Evolutionary conservation across 495 filamentous ascomycete species (phyloP).

Genomic region (Daldinia grandis): DNA sequence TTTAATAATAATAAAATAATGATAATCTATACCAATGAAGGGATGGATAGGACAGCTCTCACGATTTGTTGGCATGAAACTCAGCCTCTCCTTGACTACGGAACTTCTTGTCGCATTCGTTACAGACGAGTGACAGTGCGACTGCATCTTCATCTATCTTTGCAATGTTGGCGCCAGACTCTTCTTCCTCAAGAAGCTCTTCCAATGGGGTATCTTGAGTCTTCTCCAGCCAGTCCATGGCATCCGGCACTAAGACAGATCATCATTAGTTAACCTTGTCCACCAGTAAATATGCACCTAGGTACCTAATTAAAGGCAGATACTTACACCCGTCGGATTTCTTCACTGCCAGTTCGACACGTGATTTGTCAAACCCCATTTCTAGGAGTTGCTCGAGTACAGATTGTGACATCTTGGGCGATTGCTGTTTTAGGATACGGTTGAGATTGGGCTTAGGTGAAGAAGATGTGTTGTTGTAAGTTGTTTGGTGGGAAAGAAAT

Average conservation of each 20-base stretch:
- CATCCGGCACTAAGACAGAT: constrained; percentile 74
- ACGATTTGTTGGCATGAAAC: constrained; percentile 90
- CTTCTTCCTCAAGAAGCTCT: constrained; percentile 61
- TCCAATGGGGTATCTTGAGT: constrained; percentile 64
- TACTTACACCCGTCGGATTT: constrained; percentile 77
- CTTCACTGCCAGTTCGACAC: constrained; percentile 81
- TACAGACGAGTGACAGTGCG: constrained; percentile 71
- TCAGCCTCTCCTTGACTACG: constrained; percentile 79
- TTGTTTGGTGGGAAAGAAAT: constrained; percentile 30
- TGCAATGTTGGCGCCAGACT: constrained; percentile 58
- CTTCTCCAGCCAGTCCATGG: constrained; percentile 91
- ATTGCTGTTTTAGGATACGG: constrained; percentile 12
- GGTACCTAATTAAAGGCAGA: neutral
- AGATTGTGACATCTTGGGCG: constrained; percentile 66
- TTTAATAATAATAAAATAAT: constrained; percentile 12
- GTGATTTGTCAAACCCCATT: constrained; percentile 91
- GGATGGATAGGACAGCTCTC: constrained; percentile 28
- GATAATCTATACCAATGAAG: neutral
- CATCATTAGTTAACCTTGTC: constrained; percentile 26
- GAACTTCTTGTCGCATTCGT: constrained; percentile 93
- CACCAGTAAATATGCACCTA: constrained; percentile 17
- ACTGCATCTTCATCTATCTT: constrained; percentile 68
- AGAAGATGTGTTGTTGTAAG: constrained; percentile 22
- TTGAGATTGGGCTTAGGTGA: constrained; percentile 30
- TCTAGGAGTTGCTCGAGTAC: constrained; percentile 85